phyloP scores from a whole-genome alignment of 768 basidiomycete species.

The Pholiota molesta region DNA sequence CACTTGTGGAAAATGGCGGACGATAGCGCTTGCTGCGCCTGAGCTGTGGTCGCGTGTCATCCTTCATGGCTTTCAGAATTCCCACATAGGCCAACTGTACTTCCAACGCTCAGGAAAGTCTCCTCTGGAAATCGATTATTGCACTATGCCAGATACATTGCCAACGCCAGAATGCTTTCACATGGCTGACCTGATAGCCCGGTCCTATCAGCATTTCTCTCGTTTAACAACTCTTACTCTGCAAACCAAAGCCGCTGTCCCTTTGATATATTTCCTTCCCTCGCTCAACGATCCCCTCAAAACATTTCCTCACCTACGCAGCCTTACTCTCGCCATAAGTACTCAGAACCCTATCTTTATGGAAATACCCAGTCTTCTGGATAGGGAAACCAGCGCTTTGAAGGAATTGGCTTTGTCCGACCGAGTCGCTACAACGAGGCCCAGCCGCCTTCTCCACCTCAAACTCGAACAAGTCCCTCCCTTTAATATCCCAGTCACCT shows the following conservation, averaged over 20 bases:
- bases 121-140: conserved; percentile 38
- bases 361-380: conserved; percentile 17
- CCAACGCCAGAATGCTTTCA: conserved; percentile 18
- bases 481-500: conserved; percentile 35
- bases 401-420: conserved; percentile 1
- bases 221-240: conserved; percentile 31
- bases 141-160: conserved; percentile 19
- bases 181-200: conserved; percentile 27
- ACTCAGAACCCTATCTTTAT: conserved; percentile 21
- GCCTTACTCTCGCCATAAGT: conserved; percentile 22
- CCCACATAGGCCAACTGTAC: conserved; percentile 24
- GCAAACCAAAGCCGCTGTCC: conserved; percentile 16
- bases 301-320: conserved; percentile 21
- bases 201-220: conserved; percentile 19
- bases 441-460: conserved; percentile 34
- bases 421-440: conserved; percentile 5
- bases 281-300: conserved; percentile 17
- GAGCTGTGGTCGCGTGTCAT: conserved; percentile 44
- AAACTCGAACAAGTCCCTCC: conserved; percentile 46
- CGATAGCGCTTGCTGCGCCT: conserved; percentile 43
- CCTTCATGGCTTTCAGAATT: conserved; percentile 19
- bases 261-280: conserved; percentile 21
- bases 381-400: conserved; percentile 9
- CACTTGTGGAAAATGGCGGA: conserved; percentile 54
- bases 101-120: conserved; percentile 37